Conservation (phyloP, 2,329 filamentous ascomycete genomes). For the Aspergillus phoenicis region DNA sequence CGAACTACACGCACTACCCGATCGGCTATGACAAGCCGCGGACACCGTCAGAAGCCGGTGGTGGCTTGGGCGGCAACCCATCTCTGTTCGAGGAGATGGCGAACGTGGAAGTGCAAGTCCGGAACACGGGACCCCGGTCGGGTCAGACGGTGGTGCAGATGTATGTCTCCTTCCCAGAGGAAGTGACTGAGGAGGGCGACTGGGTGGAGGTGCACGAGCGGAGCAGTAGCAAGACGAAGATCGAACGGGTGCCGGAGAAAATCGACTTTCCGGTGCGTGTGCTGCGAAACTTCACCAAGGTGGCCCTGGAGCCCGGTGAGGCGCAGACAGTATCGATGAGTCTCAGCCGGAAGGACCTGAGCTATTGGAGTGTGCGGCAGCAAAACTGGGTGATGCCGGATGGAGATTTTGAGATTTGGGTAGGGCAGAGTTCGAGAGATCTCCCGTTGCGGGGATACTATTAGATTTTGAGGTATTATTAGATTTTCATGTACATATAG, state of each 20-base stretch:
- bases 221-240: slow-evolving; percentile 12
- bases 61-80: slow-evolving; percentile 58
- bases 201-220: slow-evolving; percentile 15
- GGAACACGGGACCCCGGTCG: slow-evolving; percentile 51
- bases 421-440: slow-evolving; percentile 41
- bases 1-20: slow-evolving; percentile 53
- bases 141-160: slow-evolving; percentile 57
- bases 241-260: slow-evolving; percentile 34
- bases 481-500: background rate
- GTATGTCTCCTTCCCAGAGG: slow-evolving; percentile 68
- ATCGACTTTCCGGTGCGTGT: slow-evolving; percentile 65
- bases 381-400: slow-evolving; percentile 71
- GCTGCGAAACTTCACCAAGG: slow-evolving; percentile 74
- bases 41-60: slow-evolving; percentile 65
- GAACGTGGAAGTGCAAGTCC: slow-evolving; percentile 49
- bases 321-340: slow-evolving; percentile 58
- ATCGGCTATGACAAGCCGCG: slow-evolving; percentile 57
- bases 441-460: slow-evolving; percentile 31
- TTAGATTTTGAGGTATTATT: background rate
- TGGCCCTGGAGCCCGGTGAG: slow-evolving; percentile 59
- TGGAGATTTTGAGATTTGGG: slow-evolving; percentile 37
- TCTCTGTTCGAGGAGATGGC: slow-evolving; percentile 55
- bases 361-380: slow-evolving; percentile 67
- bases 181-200: slow-evolving; percentile 31
- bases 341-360: slow-evolving; percentile 69